A percentile compares a stretch with the other conserved stretches of the same genome.
Evolutionary conservation across 1,284 basidiomycete genomes (phyloP).

Genomic region (Moniliophthora roreri): DNA sequence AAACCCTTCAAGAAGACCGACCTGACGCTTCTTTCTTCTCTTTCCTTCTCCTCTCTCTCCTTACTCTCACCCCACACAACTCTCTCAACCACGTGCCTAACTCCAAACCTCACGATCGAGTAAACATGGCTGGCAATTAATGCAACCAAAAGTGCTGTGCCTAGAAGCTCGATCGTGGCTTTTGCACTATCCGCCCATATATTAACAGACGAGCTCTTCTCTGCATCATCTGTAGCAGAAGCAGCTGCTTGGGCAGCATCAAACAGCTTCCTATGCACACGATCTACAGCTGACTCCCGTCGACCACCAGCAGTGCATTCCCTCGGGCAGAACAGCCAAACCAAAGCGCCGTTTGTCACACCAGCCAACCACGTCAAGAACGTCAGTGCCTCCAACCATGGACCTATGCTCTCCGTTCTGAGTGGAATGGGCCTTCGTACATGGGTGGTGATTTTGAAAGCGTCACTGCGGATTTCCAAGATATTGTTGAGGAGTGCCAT

Average conservation of each 20-base stretch:
- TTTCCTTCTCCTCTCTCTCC: conserved; percentile 59
- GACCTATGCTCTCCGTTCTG: conserved; percentile 89
- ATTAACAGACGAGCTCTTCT: not conserved
- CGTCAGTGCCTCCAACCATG: conserved; percentile 90
- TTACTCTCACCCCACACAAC: conserved; percentile 72
- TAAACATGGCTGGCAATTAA: conserved; percentile 82
- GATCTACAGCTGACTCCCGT: conserved; percentile 15
- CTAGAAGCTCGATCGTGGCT: conserved; percentile 53
- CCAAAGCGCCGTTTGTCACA: conserved; percentile 82
- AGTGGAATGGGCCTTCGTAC: conserved; percentile 82
- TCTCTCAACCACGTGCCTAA: conserved; percentile 72
- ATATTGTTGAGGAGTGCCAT: conserved; percentile 85
- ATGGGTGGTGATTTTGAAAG: conserved; percentile 92
- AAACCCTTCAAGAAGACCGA: conserved; percentile 55
- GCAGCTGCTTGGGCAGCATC: conserved; percentile 10
- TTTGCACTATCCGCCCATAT: conserved; percentile 16
- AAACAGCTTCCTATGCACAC: conserved; percentile 21
- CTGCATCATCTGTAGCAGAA: not conserved
- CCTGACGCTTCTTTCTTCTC: conserved; percentile 63
- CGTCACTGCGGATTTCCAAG: conserved; percentile 90
- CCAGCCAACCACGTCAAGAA: conserved; percentile 87
- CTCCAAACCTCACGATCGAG: conserved; percentile 61
- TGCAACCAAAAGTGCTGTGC: conserved; percentile 75
- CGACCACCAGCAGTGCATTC: conserved; percentile 2
- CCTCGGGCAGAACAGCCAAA: conserved; percentile 73